These are phyloP conservation scores for Verticillium longisporum DNA, from an alignment of 2,329 filamentous ascomycete genomes.

Conservation along the genomic window DNA sequence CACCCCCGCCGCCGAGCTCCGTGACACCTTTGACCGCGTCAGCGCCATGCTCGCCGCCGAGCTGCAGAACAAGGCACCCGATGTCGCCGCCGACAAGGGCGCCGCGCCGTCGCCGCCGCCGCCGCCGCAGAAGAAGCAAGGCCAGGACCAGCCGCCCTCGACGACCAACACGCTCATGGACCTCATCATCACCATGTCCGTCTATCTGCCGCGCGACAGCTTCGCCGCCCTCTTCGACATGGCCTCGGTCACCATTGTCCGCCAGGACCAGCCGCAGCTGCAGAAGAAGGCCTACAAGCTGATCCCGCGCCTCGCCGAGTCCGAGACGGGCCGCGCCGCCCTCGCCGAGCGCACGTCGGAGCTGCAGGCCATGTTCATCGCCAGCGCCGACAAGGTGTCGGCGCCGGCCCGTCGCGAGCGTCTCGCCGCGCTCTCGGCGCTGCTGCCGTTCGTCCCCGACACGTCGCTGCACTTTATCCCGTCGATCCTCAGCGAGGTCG, in stretches of 20 bases:
- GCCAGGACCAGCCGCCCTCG: conserved; percentile 71
- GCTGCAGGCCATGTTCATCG: conserved; percentile 73
- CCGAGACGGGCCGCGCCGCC: conserved; percentile 68
- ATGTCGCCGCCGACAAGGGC: conserved; percentile 52
- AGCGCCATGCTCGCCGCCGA: conserved; percentile 74
- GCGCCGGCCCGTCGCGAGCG: conserved; percentile 82
- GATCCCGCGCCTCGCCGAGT: conserved; percentile 82
- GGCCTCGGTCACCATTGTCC: conserved; percentile 73
- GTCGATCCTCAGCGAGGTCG: conserved; percentile 83
- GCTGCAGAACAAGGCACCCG: conserved; percentile 46
- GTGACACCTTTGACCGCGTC: conserved; percentile 83
- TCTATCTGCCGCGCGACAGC: conserved; percentile 83
- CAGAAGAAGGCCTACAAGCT: conserved; percentile 99
- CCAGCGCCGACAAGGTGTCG: conserved; percentile 76
- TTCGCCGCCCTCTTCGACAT: conserved; percentile 83
- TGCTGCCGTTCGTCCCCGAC: conserved; percentile 72
- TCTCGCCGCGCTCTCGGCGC: conserved; percentile 71
- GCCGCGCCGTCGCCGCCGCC: too few species aligned
- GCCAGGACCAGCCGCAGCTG: conserved; percentile 77
- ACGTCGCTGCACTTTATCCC: conserved; percentile 89
- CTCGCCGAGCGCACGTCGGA: conserved; percentile 69
- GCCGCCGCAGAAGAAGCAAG: conserved; percentile 45
- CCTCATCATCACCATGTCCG: conserved; percentile 89
- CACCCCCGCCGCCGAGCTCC: conserved; percentile 68
- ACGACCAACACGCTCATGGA: conserved; percentile 95